Percentiles rank a stretch among this genome's conserved stretches.
These are phyloP conservation scores for Chalciporus pseudorubinellus DNA, from an alignment of 768 basidiomycete genomes.

Conservation along the genomic window DNA sequence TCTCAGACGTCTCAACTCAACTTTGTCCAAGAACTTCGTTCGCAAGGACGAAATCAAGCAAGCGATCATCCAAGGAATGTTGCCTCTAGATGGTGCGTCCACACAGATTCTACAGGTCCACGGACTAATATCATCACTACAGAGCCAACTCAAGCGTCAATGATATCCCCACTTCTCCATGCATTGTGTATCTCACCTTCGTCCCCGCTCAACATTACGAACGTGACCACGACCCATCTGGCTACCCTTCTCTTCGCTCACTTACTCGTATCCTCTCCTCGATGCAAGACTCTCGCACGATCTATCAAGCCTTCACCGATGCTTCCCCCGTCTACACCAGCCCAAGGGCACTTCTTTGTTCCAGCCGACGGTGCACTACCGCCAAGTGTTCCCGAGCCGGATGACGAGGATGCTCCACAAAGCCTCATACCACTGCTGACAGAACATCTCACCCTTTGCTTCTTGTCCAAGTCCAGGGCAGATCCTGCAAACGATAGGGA, in stretches of 20 bases:
- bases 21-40: constrained; percentile 60
- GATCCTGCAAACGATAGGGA: constrained; percentile 57
- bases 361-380: constrained; percentile 63
- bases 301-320: constrained; percentile 54
- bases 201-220: constrained; percentile 54
- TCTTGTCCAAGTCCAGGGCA: constrained; percentile 67
- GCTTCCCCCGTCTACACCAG: constrained; percentile 28
- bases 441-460: constrained; percentile 86
- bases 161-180: constrained; percentile 66
- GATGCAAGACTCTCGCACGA: constrained; percentile 62
- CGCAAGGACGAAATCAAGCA: constrained; percentile 67
- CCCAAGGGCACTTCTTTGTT: constrained; percentile 59
- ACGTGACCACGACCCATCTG: constrained; percentile 66
- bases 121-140: not conserved
- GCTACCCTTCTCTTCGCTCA: constrained; percentile 78
- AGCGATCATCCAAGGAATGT: constrained; percentile 71
- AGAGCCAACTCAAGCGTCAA: constrained; percentile 37
- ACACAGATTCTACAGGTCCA: not conserved
- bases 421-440: constrained; percentile 80
- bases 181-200: constrained; percentile 64
- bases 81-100: constrained; percentile 51
- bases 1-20: not conserved
- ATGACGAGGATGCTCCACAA: constrained; percentile 65
- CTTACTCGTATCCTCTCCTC: constrained; percentile 65
- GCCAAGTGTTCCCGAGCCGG: constrained; percentile 34